Evolutionary conservation across 495 filamentous ascomycete genomes (phyloP).

Genomic region (Chaetomium cochliodes): DNA sequence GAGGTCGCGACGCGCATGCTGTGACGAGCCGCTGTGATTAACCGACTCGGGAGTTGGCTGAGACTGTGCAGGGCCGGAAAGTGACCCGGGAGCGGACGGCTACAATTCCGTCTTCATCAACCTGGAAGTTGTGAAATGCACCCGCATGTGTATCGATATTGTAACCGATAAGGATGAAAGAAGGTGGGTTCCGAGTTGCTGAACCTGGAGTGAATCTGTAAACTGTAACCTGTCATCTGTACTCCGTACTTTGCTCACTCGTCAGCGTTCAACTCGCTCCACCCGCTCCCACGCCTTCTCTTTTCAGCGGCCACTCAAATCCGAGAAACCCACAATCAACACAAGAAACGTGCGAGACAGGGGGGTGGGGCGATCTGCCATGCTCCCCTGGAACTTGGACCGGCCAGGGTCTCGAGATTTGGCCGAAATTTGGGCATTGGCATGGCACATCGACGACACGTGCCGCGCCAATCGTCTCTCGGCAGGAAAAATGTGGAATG

Average conservation of each 20-base stretch:
- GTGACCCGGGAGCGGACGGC: no score
- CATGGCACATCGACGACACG: slow-evolving; percentile 8
- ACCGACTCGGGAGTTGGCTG: not conserved
- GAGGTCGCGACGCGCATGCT: not conserved
- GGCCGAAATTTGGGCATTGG: slow-evolving; percentile 19
- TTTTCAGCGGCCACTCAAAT: not conserved
- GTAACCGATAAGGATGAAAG: no score
- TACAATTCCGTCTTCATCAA: no score
- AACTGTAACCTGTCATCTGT: no score
- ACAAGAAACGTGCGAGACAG: not conserved
- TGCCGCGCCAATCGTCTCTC: slow-evolving; percentile 13
- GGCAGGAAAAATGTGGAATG: slow-evolving; percentile 7
- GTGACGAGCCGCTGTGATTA: not conserved
- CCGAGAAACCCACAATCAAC: not conserved
- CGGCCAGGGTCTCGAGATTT: not conserved
- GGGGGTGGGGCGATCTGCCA: slow-evolving; percentile 17
- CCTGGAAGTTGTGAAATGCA: no score
- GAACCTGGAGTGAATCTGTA: no score
- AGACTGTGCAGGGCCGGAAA: not conserved
- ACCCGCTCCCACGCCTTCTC: not conserved
- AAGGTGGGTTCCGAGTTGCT: no score
- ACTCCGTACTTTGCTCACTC: no score
- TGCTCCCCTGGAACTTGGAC: not conserved
- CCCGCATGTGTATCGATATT: no score
- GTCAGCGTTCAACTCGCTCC: no score